These are phyloP conservation scores for Hymenoscyphus scutula DNA, from an alignment of 2,329 filamentous ascomycete genomes.

Conservation along the genomic window DNA sequence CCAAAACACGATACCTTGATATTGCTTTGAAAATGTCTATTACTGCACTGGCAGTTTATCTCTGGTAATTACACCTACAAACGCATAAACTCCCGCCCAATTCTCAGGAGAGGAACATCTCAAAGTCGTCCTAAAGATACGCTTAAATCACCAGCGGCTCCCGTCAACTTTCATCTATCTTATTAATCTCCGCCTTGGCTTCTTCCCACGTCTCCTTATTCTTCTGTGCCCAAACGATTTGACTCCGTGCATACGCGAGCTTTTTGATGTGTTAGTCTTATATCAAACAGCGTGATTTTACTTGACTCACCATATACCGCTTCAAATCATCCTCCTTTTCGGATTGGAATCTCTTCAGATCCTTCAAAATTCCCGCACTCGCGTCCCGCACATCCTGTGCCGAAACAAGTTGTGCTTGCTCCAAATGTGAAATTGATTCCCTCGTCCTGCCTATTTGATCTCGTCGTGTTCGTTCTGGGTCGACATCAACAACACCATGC, in stretches of 20 bases:
- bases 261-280: slow-evolving; percentile 36
- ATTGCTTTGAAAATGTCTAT: slow-evolving; percentile 12
- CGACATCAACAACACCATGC: slow-evolving; percentile 92
- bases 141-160: slow-evolving; percentile 8
- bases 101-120: slow-evolving; percentile 20
- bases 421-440: slow-evolving; percentile 80
- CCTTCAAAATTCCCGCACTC: slow-evolving; percentile 80
- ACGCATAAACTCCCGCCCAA: neutral
- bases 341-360: slow-evolving; percentile 86
- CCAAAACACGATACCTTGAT: neutral
- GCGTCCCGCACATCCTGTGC: slow-evolving; percentile 93
- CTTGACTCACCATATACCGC: slow-evolving; percentile 82
- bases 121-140: slow-evolving; percentile 13
- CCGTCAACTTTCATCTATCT: slow-evolving; percentile 52
- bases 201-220: slow-evolving; percentile 73
- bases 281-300: slow-evolving; percentile 17
- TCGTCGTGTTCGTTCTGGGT: slow-evolving; percentile 86
- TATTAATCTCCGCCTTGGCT: slow-evolving; percentile 66
- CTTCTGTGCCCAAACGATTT: slow-evolving; percentile 72
- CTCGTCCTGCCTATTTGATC: slow-evolving; percentile 95
- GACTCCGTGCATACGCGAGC: slow-evolving; percentile 70
- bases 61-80: slow-evolving; percentile 19
- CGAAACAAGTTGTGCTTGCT: slow-evolving; percentile 85
- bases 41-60: slow-evolving; percentile 21
- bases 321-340: slow-evolving; percentile 95